Evolutionary conservation across 1,284 basidiomycete genomes (phyloP), one percentile per base, ranked within the genome.

Genomic region (Boletellus sp.): DNA sequence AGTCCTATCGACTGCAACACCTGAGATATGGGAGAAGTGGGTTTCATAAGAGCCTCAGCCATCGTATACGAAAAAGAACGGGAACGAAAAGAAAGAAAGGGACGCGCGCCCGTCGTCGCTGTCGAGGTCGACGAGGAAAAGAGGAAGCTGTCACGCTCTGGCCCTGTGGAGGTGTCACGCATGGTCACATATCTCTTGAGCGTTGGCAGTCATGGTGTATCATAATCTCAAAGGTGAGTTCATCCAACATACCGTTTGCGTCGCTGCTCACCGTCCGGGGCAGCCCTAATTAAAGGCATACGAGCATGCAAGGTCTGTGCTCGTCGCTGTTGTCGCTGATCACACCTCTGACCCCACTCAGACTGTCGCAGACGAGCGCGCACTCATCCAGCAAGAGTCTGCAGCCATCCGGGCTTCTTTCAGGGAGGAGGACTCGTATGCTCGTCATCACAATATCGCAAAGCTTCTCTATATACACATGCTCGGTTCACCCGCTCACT

Each of bases 391-490:
- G 70, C 96, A 98, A 71, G 97, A 99, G 76, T 96, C 93, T 2
- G 97, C 97, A 7, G 93, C 95, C 19, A 97, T 99, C 63, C 84
- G 97, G 53, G 96, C 96, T 1, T 94, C 94, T 1, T 99, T 99
- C 76, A 89, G 96, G 60, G 95, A 98, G 69, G 97, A 99, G 69
- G 93, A 96, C 75, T 88, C 91, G 37, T 91, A 88, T 72, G 80
- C 91, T 55, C 86, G 95, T 52, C 91, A 98, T 71, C 93, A 98
- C 79, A 97, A 97, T 75, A 89, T 99, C 67, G 95, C 96, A 54
- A 99, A 99, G 71, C 82, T 99, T 21, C 85, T 99, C 57, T 99
- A 99, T 76, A 99, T 99, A 71, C 95, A 99, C 72, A 99, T 99
- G 97, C 88, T 99, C 22, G 97, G 97, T 52, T 98, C 97, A 53